Base-by-base conservation (phyloP, 495 filamentous ascomycete species). In the Talaromyces wortmannii region DNA sequence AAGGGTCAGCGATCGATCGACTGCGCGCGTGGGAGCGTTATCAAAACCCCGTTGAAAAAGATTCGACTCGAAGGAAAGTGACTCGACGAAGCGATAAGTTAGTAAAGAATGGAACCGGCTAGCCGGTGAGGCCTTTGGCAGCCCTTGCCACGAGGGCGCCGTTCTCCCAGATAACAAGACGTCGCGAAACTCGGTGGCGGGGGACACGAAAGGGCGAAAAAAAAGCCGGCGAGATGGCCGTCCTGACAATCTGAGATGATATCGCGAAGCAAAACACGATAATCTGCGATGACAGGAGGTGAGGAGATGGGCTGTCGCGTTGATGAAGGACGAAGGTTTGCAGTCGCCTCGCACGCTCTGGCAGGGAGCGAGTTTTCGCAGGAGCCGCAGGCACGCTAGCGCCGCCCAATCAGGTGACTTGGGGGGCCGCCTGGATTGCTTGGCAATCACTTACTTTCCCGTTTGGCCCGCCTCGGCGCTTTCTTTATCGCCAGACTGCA, bases 111-210 rank as follows among this genome's bases (percentile, higher is more conserved):
- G 60, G 59, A 67, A 67, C 63, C 65, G 71, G 69, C 72, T 68
- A 71, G 73, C 70, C 70, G 66, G 63, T 70, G 68, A 74, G 74
- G 75, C 71, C 72, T 75, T 69, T 71, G 73, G 73, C 74, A 72
- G 74, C 70, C 74, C 74, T 77, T 77, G 74, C 74, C 74, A 77
- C 74, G 71, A 77, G 74, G 74, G 74, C 74, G 74, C 72, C 72
- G 66, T 68, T 70, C 72, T 74, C 73, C 72, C 69, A 61, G 61
- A 69, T 60, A 64, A 67, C 65, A 63, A 61, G 72, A 64, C 55
- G 67, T 70, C 64, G 68, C 69, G 69, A 67, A 71, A 64, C 63
- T 63, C 63, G 53, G 45, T 44, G 45, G 10, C 49, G 45, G 48
- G 11, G 7, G 53, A 16, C n/a, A 15, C 15, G 50, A 57, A 64